Conservation (phyloP, 257 asterid species). For the Plantago ovata region DNA sequence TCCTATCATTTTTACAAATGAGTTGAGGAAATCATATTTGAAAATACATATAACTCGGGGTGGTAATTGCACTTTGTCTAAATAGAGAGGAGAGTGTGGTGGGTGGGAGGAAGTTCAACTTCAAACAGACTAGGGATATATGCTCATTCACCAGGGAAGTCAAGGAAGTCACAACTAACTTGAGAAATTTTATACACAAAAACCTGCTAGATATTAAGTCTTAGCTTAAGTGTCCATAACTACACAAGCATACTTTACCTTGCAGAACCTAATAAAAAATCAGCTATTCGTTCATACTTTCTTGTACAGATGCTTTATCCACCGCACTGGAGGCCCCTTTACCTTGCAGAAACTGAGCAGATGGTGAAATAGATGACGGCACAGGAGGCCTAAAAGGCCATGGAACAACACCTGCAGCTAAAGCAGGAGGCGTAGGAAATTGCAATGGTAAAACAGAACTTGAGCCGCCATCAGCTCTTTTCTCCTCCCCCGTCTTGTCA, state of each 20-base stretch:
- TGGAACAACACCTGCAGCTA: slow-evolving; percentile 41
- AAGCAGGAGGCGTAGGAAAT: slow-evolving; percentile 40
- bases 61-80: too few relatives aligned
- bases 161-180: background rate
- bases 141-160: background rate
- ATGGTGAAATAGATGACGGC: slow-evolving; percentile 18
- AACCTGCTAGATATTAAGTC: background rate
- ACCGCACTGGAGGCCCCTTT: slow-evolving; percentile 25
- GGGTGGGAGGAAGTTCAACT: too few relatives aligned
- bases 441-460: slow-evolving; percentile 32
- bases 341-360: slow-evolving; percentile 27
- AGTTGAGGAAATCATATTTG: too few relatives aligned
- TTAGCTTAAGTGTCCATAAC: background rate
- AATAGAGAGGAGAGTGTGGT: too few relatives aligned
- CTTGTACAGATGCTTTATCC: slow-evolving; percentile 36
- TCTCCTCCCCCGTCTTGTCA: slow-evolving; percentile 48
- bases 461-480: slow-evolving; percentile 26
- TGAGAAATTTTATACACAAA: background rate
- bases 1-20: too few relatives aligned
- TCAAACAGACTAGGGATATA: too few relatives aligned
- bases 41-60: too few relatives aligned
- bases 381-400: slow-evolving; percentile 51
- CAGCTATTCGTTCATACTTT: slow-evolving; percentile 31
- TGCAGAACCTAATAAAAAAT: slow-evolving; percentile 5
- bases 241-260: background rate